These are phyloP conservation scores for Paulownia fortunei DNA, from an alignment of 257 asterid genomes.

Conservation along the genomic window DNA sequence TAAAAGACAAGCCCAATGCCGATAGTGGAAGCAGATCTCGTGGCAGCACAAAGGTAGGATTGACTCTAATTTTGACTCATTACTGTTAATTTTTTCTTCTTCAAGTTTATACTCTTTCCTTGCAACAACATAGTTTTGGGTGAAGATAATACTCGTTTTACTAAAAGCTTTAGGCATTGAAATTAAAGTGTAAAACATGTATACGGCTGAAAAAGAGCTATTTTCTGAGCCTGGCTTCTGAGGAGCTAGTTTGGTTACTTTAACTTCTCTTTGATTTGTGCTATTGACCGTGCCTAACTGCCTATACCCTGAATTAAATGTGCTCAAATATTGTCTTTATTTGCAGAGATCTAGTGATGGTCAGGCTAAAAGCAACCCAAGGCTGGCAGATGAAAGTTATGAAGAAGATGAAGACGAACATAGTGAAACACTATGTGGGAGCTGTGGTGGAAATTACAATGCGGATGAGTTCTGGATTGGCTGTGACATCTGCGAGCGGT, in stretches of 20 bases:
- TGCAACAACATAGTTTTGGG: background rate
- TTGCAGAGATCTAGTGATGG: conserved; percentile 74
- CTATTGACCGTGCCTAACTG: background rate
- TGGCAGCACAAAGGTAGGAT: conserved; percentile 75
- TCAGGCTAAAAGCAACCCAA: conserved; percentile 68
- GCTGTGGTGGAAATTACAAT: conserved; percentile 83
- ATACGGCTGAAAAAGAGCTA: background rate
- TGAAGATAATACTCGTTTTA: conserved; percentile 6
- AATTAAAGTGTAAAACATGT: background rate
- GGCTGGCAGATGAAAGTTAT: conserved; percentile 63
- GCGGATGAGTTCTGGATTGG: conserved; percentile 97
- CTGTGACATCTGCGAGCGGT: conserved; percentile 85
- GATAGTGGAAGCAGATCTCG: conserved; percentile 95
- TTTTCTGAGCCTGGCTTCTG: conserved; percentile 7
- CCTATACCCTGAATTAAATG: background rate
- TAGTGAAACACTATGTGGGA: conserved; percentile 85
- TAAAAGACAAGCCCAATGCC: conserved; percentile 84
- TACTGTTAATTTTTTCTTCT: conserved; percentile 6
- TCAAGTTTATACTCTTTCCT: background rate
- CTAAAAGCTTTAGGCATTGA: background rate
- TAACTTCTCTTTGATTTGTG: background rate
- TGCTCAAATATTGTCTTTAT: conserved; percentile 15
- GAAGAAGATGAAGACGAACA: conserved; percentile 88
- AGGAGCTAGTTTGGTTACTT: conserved; percentile 1
- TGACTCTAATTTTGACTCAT: background rate